A percentile compares a stretch with the other conserved stretches of the same genome.
Evolutionary conservation across 2,329 filamentous ascomycete species (phyloP).

Genomic region (Calonectria ilicicola): DNA sequence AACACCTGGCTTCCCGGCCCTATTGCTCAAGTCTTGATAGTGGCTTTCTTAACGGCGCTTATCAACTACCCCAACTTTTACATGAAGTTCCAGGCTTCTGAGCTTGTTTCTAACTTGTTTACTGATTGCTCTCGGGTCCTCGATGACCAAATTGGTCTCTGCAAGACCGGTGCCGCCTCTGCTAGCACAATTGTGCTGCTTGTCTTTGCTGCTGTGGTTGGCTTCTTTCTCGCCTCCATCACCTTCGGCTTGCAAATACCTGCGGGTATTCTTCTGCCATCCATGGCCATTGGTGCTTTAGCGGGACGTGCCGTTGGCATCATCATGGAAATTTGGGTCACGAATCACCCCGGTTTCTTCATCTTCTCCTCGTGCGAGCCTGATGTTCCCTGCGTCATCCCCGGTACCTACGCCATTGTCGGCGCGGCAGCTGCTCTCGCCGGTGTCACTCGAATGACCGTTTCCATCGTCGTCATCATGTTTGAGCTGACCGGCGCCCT

Average conservation of each 20-base stretch:
- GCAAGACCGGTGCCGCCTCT: slow-evolving; percentile 86
- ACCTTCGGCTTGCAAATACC: slow-evolving; percentile 96
- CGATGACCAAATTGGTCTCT: slow-evolving; percentile 91
- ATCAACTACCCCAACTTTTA: slow-evolving; percentile 97
- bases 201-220: slow-evolving; percentile 83
- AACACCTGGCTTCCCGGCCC: slow-evolving; percentile 76
- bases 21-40: slow-evolving; percentile 81
- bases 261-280: slow-evolving; percentile 94
- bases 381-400: slow-evolving; percentile 88
- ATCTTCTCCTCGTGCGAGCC: slow-evolving; percentile 85
- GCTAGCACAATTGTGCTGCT: slow-evolving; percentile 86
- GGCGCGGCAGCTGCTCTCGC: slow-evolving; percentile 94
- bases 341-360: slow-evolving; percentile 80
- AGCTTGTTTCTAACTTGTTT: slow-evolving; percentile 92
- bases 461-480: slow-evolving; percentile 99
- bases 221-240: slow-evolving; percentile 85
- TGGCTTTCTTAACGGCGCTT: slow-evolving; percentile 85
- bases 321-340: slow-evolving; percentile 88
- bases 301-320: slow-evolving; percentile 91
- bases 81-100: slow-evolving; percentile 91
- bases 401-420: slow-evolving; percentile 96
- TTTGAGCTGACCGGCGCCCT: slow-evolving; percentile 97
- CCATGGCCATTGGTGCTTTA: slow-evolving; percentile 94
- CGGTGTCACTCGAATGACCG: slow-evolving; percentile 95
- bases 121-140: slow-evolving; percentile 86